Evolutionary conservation across 345 rosid genomes (phyloP).

Genomic region (Arabis alpina): DNA sequence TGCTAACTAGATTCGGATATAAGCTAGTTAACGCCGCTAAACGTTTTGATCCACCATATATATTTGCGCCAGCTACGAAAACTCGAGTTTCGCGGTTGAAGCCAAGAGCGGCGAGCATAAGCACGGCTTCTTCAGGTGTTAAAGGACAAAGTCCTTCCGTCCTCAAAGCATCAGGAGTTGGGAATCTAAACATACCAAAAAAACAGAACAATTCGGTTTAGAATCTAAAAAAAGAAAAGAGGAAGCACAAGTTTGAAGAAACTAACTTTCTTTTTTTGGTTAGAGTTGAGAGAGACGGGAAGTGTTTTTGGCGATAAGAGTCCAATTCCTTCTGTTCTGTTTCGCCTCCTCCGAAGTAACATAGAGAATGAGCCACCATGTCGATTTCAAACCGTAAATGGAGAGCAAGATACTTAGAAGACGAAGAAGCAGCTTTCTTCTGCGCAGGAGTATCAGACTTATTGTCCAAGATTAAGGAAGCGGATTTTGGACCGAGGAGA

Average conservation of each 20-base stretch:
- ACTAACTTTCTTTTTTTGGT: slow-evolving; percentile 64
- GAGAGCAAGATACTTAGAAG: slow-evolving; percentile 74
- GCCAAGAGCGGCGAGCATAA: slow-evolving; percentile 95
- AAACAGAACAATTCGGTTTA: slow-evolving; percentile 1
- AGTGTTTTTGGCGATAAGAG: slow-evolving; percentile 80
- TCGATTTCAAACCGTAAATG: slow-evolving; percentile 96
- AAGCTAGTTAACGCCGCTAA: slow-evolving; percentile 70
- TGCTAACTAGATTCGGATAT: slow-evolving; percentile 85
- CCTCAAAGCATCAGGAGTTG: slow-evolving; percentile 70
- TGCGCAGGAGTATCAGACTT: slow-evolving; percentile 22
- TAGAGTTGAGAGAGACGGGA: slow-evolving; percentile 72
- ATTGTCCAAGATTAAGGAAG: slow-evolving; percentile 48
- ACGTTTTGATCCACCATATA: slow-evolving; percentile 72
- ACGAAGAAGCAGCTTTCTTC: slow-evolving; percentile 33
- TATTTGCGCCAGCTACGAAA: slow-evolving; percentile 89
- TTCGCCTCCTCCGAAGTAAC: slow-evolving; percentile 92
- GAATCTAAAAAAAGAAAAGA: not conserved
- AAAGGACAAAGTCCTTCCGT: slow-evolving; percentile 91
- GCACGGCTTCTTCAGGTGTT: slow-evolving; percentile 92
- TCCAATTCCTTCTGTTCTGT: slow-evolving; percentile 76
- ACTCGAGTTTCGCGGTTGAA: slow-evolving; percentile 73
- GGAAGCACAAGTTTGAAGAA: not conserved
- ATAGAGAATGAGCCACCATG: slow-evolving; percentile 97
- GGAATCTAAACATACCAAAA: slow-evolving; percentile 55
- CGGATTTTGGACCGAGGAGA: slow-evolving; percentile 65